Evolutionary conservation across 139 green algal species (phyloP).

Genomic region (Chlamydomonas sp.): DNA sequence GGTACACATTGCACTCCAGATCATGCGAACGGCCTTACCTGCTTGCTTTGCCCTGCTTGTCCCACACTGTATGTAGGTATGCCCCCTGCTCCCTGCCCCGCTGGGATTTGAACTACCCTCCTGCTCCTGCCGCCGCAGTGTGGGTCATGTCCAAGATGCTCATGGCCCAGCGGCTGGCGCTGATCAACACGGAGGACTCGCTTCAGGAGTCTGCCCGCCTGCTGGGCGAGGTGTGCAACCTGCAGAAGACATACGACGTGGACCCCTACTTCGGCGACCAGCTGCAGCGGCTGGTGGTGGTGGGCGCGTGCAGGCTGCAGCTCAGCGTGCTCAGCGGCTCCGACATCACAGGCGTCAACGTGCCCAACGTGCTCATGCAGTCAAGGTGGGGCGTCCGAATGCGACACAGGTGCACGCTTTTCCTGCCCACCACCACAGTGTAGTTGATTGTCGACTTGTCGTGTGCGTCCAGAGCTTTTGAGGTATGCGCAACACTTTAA

Average conservation of each 20-base stretch:
- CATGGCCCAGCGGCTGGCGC: not conserved
- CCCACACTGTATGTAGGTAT: no score
- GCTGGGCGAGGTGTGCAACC: constrained; percentile 3
- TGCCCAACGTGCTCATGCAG: not conserved
- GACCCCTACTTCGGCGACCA: not conserved
- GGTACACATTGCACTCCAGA: no score
- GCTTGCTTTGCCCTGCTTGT: no score
- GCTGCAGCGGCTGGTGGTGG: constrained; percentile 16
- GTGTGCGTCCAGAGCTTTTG: not conserved
- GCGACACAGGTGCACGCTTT: no score
- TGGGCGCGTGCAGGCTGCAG: constrained; percentile 7
- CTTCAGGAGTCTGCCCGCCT: not conserved
- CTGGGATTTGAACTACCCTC: no score
- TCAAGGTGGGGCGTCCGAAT: not conserved
- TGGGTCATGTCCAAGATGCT: not conserved
- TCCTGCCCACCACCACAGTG: no score
- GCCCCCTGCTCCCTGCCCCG: no score
- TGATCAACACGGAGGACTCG: not conserved
- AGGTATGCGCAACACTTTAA: not conserved
- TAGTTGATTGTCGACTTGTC: not conserved
- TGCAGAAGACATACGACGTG: not conserved
- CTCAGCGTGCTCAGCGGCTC: not conserved
- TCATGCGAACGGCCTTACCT: no score
- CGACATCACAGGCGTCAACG: not conserved
- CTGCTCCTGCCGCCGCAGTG: no score